Evolutionary conservation across 148 eudicot species (phyloP), one percentile per base, ranked within the genome.

Genomic region (Cornus kousa): DNA sequence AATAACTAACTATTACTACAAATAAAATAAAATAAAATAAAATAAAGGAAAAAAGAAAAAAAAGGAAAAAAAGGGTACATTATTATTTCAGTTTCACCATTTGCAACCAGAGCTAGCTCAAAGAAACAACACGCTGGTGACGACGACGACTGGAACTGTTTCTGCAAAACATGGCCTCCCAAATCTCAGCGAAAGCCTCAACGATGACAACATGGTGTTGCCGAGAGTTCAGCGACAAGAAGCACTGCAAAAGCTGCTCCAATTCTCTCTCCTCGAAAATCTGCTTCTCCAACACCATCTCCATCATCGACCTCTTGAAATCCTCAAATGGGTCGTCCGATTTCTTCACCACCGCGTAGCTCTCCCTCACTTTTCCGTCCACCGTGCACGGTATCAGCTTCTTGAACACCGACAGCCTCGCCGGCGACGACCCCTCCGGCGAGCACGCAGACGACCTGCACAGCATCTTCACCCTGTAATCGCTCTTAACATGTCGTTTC

Each of bases 251-350:
- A 7, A 95, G 82, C 84, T 87, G 90, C 73, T 91, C 94, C 82
- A 95, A 55, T 22, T 93, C 99, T 5, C 14, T 77, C 55, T 75
- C 83, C 22, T 89, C 94, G 50, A 83, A 90, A 92, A 95, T 91
- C 71, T 90, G 81, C 72, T 95, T 95, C 90, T 93, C 97, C 68
- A 90, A 55, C n/a, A 95, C 87, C 98, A 95, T 95, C 79, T 95
- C 99, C 86, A 82, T 83, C 97, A 95, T 93, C 14, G 97, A 93
- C 14, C 82, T 78, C 85, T 87, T 86, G 82, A 93, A 93, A 72
- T 93, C 99, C 73, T 88, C 91, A 24, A 82, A 89, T 7, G 99
- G 99, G 69, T 91, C 90, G 57, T 84, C 88, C 1, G 96, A 88
- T 14, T 73, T 86, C 83, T 93, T 95, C 85, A 93, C 95, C 67